Evolutionary conservation across 345 rosid species (phyloP).

Genomic region (Zanthoxylum bungeanum): DNA sequence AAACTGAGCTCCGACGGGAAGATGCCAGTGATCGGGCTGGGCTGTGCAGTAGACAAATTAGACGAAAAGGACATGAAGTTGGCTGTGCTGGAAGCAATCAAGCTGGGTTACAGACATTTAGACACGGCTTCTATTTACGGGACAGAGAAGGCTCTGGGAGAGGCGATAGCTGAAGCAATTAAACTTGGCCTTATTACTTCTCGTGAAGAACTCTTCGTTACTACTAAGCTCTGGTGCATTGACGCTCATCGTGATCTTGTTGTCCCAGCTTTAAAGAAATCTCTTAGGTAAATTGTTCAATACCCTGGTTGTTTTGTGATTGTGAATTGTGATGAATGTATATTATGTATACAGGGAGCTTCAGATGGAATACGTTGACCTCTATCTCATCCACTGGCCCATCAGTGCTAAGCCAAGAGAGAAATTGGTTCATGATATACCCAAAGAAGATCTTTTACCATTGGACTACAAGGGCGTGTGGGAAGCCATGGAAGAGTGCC

Average conservation of each 20-base stretch:
- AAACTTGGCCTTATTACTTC: constrained; percentile 24
- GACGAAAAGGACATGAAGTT: no score
- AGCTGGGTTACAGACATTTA: constrained; percentile 37
- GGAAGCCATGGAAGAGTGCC: constrained; percentile 26
- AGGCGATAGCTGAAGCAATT: constrained; percentile 31
- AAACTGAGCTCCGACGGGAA: no score
- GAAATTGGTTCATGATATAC: not conserved
- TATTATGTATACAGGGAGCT: constrained; percentile 5
- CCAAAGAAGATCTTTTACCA: constrained; percentile 7
- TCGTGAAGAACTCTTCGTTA: constrained; percentile 38
- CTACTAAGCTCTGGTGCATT: constrained; percentile 37
- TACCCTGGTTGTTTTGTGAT: no score
- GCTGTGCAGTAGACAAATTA: no score
- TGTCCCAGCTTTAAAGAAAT: constrained; percentile 22
- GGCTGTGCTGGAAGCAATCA: constrained; percentile 17
- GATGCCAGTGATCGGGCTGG: no score
- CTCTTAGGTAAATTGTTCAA: no score
- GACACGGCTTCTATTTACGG: constrained; percentile 32
- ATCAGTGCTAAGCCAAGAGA: not conserved
- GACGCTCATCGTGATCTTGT: constrained; percentile 29
- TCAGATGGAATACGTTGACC: constrained; percentile 16
- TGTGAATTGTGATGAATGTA: not conserved
- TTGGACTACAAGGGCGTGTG: constrained; percentile 19
- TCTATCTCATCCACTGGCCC: constrained; percentile 19
- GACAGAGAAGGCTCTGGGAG: constrained; percentile 33